Evolutionary conservation across 805 yeast genomes (phyloP).

Genomic region (Saturnispora diversa): DNA sequence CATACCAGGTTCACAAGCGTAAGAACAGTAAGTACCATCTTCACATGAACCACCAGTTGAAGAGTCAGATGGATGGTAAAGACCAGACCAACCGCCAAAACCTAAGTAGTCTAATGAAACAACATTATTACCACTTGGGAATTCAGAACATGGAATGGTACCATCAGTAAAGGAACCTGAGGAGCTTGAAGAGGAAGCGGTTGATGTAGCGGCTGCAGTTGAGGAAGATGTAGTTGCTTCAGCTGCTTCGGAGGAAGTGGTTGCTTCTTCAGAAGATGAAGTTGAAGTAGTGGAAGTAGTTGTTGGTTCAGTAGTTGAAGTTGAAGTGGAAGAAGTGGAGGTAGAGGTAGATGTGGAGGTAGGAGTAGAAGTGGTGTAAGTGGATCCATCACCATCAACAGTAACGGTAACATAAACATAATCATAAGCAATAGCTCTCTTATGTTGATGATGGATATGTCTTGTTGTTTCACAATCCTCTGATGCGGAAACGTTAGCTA

Average conservation of each 20-base stretch:
- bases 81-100: constrained; percentile 60
- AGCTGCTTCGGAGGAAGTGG: constrained; percentile 24
- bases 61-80: constrained; percentile 38
- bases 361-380: constrained; percentile 27
- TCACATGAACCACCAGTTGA: constrained; percentile 53
- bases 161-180: constrained; percentile 64
- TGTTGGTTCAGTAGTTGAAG: constrained; percentile 26
- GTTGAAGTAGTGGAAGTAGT: constrained; percentile 23
- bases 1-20: constrained; percentile 98
- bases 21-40: constrained; percentile 93
- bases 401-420: constrained; percentile 45
- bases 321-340: constrained; percentile 25
- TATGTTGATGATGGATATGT: constrained; percentile 57
- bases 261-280: constrained; percentile 17
- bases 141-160: constrained; percentile 50
- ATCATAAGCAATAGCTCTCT: constrained; percentile 46
- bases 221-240: constrained; percentile 26
- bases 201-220: constrained; percentile 31
- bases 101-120: constrained; percentile 62
- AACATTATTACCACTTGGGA: constrained; percentile 83
- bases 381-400: constrained; percentile 41
- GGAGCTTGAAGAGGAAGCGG: constrained; percentile 56
- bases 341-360: constrained; percentile 20
- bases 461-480: constrained; percentile 34
- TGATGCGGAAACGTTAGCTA: too few relatives aligned